Percentiles rank a stretch among this genome's conserved stretches.
Evolutionary conservation across 2,329 filamentous ascomycete genomes (phyloP).

Genomic region (Alternaria sp.): DNA sequence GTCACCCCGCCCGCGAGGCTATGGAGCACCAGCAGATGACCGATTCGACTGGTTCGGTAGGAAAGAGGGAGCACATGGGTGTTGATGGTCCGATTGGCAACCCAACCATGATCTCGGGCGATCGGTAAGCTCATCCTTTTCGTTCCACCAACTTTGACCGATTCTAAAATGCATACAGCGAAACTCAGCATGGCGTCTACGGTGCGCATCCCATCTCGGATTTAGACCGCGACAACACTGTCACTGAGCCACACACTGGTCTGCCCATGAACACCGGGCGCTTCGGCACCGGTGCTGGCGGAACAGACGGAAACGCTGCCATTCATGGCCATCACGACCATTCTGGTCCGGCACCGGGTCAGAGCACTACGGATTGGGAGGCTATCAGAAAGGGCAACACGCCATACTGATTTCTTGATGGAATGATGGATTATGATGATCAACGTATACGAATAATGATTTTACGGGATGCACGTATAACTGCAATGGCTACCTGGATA

Average conservation of each 20-base stretch:
- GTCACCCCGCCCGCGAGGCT: constrained; percentile 40
- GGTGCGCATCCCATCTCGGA: constrained; percentile 27
- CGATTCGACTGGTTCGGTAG: constrained; percentile 10
- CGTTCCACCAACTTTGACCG: background rate
- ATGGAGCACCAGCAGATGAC: constrained; percentile 26
- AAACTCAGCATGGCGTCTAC: constrained; percentile 22
- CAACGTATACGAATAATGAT: background rate
- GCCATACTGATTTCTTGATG: constrained; percentile 23
- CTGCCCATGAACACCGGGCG: constrained; percentile 50
- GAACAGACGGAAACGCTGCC: constrained; percentile 44
- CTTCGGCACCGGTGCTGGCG: constrained; percentile 47
- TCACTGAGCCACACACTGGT: constrained; percentile 50
- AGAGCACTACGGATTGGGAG: constrained; percentile 25
- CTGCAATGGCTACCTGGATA: background rate
- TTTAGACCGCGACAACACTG: constrained; percentile 25
- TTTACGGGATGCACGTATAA: background rate
- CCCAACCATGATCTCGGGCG: constrained; percentile 31
- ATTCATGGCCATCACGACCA: constrained; percentile 34
- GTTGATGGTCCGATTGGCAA: constrained; percentile 40
- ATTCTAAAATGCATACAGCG: constrained; percentile 15
- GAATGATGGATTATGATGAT: background rate
- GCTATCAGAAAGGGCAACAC: constrained; percentile 36
- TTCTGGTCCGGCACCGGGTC: constrained; percentile 2
- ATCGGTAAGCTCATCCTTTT: constrained; percentile 31
- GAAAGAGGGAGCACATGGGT: constrained; percentile 37